Evolutionary conservation across 352 stramenopile species (phyloP).

Genomic region (Phytophthora hybrid): DNA sequence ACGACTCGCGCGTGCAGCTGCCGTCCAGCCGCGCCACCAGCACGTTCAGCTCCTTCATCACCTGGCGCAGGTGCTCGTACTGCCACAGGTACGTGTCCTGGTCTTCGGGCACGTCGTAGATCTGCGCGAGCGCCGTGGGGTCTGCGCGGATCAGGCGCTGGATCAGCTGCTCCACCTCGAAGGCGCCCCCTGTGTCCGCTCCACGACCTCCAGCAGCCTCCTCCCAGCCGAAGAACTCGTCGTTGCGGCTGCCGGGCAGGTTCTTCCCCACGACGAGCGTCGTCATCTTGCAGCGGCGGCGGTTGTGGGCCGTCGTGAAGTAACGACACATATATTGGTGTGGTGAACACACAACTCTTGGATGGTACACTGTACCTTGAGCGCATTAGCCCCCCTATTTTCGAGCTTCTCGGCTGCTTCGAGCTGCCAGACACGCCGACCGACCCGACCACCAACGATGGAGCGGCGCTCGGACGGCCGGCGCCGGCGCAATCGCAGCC

Average conservation of each 20-base stretch:
- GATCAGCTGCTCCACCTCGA: conserved; percentile 84
- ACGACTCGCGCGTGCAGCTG: conserved; percentile 74
- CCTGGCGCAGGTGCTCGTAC: conserved; percentile 85
- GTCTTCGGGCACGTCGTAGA: conserved; percentile 82
- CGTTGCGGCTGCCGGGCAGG: conserved; percentile 71
- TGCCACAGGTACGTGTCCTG: conserved; percentile 89
- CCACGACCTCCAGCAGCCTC: conserved; percentile 24
- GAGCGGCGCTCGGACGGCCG: conserved; percentile 33
- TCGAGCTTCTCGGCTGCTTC: too few relatives aligned
- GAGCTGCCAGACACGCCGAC: background rate
- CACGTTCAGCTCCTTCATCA: conserved; percentile 88
- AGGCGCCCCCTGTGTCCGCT: conserved; percentile 57
- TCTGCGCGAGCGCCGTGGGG: conserved; percentile 60
- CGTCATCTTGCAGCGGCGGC: conserved; percentile 36
- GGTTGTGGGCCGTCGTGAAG: conserved; percentile 6
- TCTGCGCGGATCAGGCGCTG: conserved; percentile 73
- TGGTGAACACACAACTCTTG: too few relatives aligned
- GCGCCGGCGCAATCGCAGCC: conserved; percentile 37
- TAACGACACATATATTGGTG: too few relatives aligned
- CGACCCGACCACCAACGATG: conserved; percentile 27
- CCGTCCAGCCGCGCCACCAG: conserved; percentile 74
- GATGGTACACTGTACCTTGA: too few relatives aligned
- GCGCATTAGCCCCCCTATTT: background rate
- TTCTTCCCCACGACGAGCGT: conserved; percentile 75
- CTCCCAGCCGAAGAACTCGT: conserved; percentile 87